phyloP scores from a whole-genome alignment of 306 rosid genomes.

The Cucumis melo region DNA sequence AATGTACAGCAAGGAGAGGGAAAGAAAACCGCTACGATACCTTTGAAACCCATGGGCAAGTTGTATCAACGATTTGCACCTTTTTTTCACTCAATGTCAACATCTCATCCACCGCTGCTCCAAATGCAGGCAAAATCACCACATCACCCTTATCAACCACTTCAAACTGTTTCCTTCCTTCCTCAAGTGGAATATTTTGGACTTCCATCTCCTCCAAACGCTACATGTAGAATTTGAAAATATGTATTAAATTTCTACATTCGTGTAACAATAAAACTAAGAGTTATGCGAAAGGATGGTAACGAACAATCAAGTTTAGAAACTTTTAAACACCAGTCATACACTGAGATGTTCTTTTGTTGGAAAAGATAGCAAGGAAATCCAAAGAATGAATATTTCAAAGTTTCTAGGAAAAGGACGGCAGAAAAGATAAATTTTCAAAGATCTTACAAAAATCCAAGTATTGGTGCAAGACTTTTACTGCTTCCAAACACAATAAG shows the following conservation, averaged over 20 bases:
- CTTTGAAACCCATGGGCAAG: constrained; percentile 99
- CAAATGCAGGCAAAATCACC: constrained; percentile 94
- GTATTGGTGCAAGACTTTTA: not conserved
- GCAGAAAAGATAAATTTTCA: not conserved
- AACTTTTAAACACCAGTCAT: not conserved
- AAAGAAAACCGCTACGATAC: constrained; percentile 12
- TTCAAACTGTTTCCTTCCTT: constrained; percentile 63
- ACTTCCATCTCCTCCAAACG: constrained; percentile 81
- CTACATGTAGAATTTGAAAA: constrained; percentile 26
- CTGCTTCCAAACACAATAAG: not conserved
- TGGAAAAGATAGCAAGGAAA: not conserved
- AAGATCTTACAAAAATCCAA: not conserved
- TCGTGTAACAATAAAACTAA: not conserved
- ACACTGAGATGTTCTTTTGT: not conserved
- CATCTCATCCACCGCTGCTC: constrained; percentile 98
- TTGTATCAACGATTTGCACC: constrained; percentile 90
- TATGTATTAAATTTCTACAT: not conserved
- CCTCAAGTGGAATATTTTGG: constrained; percentile 50
- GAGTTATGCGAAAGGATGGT: not conserved
- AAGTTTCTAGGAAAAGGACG: not conserved
- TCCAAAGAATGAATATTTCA: not conserved
- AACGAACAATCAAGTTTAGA: not conserved
- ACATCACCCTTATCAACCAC: constrained; percentile 72
- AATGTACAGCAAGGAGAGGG: not conserved
- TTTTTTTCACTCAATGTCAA: constrained; percentile 56